Evolutionary conservation across 306 rosid species (phyloP).

Genomic region (Quercus agrifolia): DNA sequence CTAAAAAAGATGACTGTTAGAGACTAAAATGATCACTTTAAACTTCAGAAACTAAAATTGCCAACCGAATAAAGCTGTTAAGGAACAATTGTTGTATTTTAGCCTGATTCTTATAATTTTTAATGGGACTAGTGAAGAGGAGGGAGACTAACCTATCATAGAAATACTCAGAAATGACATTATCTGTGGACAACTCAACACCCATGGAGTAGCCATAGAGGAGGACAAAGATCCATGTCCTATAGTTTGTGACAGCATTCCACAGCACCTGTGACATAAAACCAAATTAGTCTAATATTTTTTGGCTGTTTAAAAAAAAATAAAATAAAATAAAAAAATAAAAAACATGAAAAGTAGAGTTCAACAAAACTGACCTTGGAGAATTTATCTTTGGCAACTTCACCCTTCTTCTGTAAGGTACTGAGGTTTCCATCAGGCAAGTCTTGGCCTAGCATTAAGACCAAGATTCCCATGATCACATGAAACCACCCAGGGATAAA

Average conservation of each 20-base stretch:
- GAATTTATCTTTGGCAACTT: constrained; percentile 70
- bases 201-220: constrained; percentile 95
- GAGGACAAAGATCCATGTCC: constrained; percentile 84
- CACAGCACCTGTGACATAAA: constrained; percentile 52
- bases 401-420: constrained; percentile 71
- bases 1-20: too few species aligned
- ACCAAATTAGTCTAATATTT: not conserved
- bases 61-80: too few species aligned
- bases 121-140: not conserved
- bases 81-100: too few species aligned
- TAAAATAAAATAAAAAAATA: not conserved
- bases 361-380: constrained; percentile 41
- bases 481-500: constrained; percentile 72
- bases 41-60: too few species aligned
- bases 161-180: constrained; percentile 85
- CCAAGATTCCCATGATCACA: constrained; percentile 66
- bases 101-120: not conserved
- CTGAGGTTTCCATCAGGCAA: constrained; percentile 85
- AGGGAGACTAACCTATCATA: constrained; percentile 57
- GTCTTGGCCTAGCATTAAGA: constrained; percentile 76
- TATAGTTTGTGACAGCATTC: constrained; percentile 82
- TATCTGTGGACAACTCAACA: constrained; percentile 82
- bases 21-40: too few species aligned
- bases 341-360: not conserved
- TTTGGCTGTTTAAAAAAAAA: too few species aligned